Percentiles rank a stretch among this genome's conserved stretches.
phyloP scores from a whole-genome alignment of 2,329 filamentous ascomycete genomes.

The Neocatenulostroma microsporum region DNA sequence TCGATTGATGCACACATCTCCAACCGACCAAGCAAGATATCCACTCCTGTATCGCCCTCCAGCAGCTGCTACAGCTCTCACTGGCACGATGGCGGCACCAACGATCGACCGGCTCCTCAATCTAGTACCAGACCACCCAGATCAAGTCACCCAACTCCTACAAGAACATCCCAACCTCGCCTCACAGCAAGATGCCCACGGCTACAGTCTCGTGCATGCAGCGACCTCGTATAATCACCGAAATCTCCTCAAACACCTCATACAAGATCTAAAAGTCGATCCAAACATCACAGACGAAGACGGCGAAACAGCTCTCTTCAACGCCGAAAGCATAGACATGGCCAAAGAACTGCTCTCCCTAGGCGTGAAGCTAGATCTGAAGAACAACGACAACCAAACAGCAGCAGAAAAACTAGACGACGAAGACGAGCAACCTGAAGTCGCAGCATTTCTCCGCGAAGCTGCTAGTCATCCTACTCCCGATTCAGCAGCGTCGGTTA shows the following conservation, averaged over 20 bases:
- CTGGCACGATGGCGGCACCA: conserved; percentile 20
- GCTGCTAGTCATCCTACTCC: conserved; percentile 18
- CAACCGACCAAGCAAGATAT: too few relatives aligned
- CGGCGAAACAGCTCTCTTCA: conserved; percentile 87
- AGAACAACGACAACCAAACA: conserved; percentile 67
- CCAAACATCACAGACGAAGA: conserved; percentile 84
- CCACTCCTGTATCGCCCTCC: too few relatives aligned
- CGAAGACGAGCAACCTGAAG: conserved; percentile 69
- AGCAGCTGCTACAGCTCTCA: too few relatives aligned
- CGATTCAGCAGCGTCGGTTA: conserved; percentile 23
- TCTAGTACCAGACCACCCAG: conserved; percentile 70
- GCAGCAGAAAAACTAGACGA: conserved; percentile 71
- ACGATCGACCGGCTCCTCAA: conserved; percentile 44
- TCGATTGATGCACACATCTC: too few relatives aligned
- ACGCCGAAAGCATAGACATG: conserved; percentile 72
- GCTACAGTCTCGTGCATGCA: conserved; percentile 90
- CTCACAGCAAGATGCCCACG: conserved; percentile 74
- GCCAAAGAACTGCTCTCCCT: conserved; percentile 75
- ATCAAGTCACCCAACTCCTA: conserved; percentile 65
- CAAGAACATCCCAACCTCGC: conserved; percentile 68
- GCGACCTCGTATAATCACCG: conserved; percentile 87
- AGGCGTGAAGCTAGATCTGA: conserved; percentile 56
- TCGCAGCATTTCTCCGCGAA: conserved; percentile 61
- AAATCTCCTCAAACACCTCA: conserved; percentile 65
- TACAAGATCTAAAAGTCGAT: conserved; percentile 68